phyloP scores from a whole-genome alignment of 805 yeast species.

The Pichia exigua region DNA sequence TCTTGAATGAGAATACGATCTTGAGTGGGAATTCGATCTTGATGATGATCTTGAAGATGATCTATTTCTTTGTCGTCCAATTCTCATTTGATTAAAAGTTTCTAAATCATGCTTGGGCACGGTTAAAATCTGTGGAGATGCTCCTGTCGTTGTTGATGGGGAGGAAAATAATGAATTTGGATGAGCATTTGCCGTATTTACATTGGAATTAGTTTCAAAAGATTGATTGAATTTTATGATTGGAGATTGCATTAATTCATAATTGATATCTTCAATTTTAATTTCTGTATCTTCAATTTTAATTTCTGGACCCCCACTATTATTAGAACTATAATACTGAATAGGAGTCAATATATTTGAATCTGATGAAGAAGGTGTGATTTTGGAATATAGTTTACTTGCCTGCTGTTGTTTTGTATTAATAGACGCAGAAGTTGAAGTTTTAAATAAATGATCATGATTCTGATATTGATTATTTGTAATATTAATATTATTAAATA shows the following conservation, averaged over 20 bases:
- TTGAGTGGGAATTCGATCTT: constrained; percentile 25
- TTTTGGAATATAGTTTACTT: not conserved
- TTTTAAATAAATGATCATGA: not conserved
- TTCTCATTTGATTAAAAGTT: constrained; percentile 22
- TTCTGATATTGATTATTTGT: not conserved
- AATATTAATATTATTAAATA: not conserved
- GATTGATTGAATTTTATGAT: not conserved
- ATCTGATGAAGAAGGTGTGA: not conserved
- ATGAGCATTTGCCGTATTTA: not conserved
- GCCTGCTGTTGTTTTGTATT: not conserved
- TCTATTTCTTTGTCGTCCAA: constrained; percentile 33
- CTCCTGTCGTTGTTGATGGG: not conserved
- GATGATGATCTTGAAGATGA: constrained; percentile 23
- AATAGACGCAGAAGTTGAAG: not conserved
- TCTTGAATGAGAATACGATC: constrained; percentile 14
- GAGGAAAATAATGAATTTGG: not conserved
- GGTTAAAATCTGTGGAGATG: not conserved
- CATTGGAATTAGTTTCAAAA: not conserved
- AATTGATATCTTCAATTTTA: constrained; percentile 13
- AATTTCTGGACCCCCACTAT: constrained; percentile 14
- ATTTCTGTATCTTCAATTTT: constrained; percentile 18
- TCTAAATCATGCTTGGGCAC: not conserved
- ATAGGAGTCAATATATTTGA: not conserved
- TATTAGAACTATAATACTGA: not conserved
- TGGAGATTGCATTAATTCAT: not conserved